Base-by-base conservation (phyloP, 495 filamentous ascomycete genomes). In the Lasiosphaeris hirsuta region DNA sequence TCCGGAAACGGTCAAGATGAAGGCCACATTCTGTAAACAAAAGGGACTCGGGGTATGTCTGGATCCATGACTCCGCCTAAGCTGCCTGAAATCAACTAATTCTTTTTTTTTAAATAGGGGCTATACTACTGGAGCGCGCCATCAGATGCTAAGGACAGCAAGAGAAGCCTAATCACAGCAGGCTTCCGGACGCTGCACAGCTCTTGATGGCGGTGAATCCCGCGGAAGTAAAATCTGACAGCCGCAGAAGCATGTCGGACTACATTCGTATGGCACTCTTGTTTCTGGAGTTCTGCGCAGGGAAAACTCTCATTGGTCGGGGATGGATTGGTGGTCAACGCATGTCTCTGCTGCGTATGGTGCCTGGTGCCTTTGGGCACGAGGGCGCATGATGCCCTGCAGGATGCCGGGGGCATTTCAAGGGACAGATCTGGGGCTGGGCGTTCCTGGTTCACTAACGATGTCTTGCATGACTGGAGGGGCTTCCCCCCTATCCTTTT, bases 41-140 rank as follows among this genome's bases (percentile, higher is more conserved):
- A 84, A 85, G 57, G 82, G 84, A 18, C 80, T 96, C 0, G 92
- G 87, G 13, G 79, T 82, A 66, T 56, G 79, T 74, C 56, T 47
- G 10, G 15, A 39, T 15, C 30, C 17, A 11, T 47, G 19, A 14
- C 13, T 7, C 30, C 42, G 9, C 17, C 14, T 4, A 10, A 39
- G 17, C 19, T 36, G 33, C 7, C n/a, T 23, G 8, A 37, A 10
- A 37, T 41, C 11, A 8, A n/a, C 42, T 55, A 40, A 51, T 47
- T 56, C 30, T 57, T 10, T 48, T 11, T 36, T 42, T 58, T 8
- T 56, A 33, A n/a, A 41, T 36, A 82, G 79, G 92, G 92, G 0
- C 72, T 96, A 37, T 96, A 95, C 68, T 96, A 92, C 71, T 96
- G 90, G 92, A 88, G 88, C 52, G 90, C 90, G n/a, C 87, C 87